Evolutionary conservation across 768 basidiomycete species (phyloP), one percentile per base, ranked within the genome.

Genomic region (Phaeotremella fagi): DNA sequence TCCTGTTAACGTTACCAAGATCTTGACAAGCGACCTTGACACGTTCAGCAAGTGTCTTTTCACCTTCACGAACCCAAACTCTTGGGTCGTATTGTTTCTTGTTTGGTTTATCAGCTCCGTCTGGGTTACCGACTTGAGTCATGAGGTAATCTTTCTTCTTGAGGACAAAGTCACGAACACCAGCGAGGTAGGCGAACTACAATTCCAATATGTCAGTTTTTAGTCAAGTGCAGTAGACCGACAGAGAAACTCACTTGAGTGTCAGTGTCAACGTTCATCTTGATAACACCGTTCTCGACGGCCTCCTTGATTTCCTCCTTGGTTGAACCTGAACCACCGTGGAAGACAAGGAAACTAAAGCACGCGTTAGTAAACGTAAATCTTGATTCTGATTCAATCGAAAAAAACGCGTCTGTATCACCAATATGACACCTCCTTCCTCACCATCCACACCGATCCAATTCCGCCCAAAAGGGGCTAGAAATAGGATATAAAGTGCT

Each of bases 11-110:
- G 67, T 75, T 74, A 28, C 86, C 88, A 55, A 99, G 82, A 77
- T 99, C 94, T 37, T 75, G 63, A 77, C 90, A 91, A n/a, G 94
- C 91, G 75, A 87, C 85, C 78, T 90, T 88, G 78, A 95, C 89
- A 71, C 94, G 89, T 58, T 75, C 81, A 44, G 75, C 43, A 62
- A 98, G 82, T 18, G 90, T 94, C 83, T 92, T 91, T 80, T 98
- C 91, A 62, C 92, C 92, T 78, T 95, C 90, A 68, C 94, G 88
- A 46, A 99, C 90, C 94, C 94, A 99, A 55, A 92, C 85, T 79
- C 94, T 88, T 45, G 91, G 92, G 76, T 94, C 90, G 78, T 94
- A 94, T 43, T 70, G 46, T 84, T 98, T 99, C 87, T 99, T 99
- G 85, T 99, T 98, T 52, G 94, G 94, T 81, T 94, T 94, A 78